Evolutionary conservation across 805 yeast species (phyloP), one percentile per base, ranked within the genome.

Genomic region (Jamesozyma piceae): DNA sequence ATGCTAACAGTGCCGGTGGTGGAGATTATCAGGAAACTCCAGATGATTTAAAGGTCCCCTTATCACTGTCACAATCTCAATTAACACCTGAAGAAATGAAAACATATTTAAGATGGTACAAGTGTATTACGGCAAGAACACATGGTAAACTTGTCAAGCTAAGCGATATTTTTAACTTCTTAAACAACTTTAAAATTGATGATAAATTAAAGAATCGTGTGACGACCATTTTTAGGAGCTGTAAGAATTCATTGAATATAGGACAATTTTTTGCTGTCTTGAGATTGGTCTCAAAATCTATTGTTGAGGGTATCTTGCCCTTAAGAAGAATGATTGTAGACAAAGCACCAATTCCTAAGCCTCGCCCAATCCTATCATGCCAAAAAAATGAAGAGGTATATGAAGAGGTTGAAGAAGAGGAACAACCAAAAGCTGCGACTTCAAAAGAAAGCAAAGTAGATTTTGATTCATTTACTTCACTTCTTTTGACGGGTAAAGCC

Each of bases 21-120:
- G 41, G 28, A 15, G 43, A 30, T 2, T 55, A 58, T 40, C 21
- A 32, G n/a, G 64, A 63, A 42, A 43, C 61, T 6, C 46, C 55
- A 5, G 66, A 65, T 20, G 76, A 74, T 37, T 47, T 65, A 8
- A 51, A 65, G 10, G 72, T 78, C 2, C 86, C 89, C 0, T 61
- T 83, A 39, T 75, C 87, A 2, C 63, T 84, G n/a, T 69, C 80
- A 1, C 72, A 76, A 1, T 74, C 72, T 37, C 86, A 86, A 44
- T 71, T 90, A 37, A 74, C 95, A 0, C 71, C 72, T 17, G 83
- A 82, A 43, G 98, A 90, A 62, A 74, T 78, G 11, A 77, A 81
- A 53, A 83, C 96, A 1, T 90, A 90, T 62, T 75, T 90, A 51
- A 70, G 96, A 50, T 90, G 98, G 98, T 90, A 89, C 61, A 82